Base-by-base conservation (phyloP, 768 basidiomycete species). In the Trametes sanguinea region DNA sequence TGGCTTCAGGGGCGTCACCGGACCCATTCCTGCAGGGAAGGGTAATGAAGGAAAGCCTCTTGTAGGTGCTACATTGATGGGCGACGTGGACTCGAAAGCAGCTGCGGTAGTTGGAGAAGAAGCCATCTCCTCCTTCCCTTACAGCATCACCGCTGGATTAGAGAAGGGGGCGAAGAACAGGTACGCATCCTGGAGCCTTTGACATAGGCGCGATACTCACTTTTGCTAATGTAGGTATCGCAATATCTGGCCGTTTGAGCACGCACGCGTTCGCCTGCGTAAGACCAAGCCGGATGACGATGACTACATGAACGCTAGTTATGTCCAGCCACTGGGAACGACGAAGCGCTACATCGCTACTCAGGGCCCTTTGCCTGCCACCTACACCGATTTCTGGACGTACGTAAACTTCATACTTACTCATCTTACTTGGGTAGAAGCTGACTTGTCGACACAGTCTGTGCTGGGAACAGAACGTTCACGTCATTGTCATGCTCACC, bases 171-270 rank as follows among this genome's bases (percentile, higher is more conserved):
- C 86, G 17, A 94, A 97, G 80, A 98, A 98, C 68, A 81, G 96
- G 89, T 92, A 54, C 53, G 81, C 76, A 8, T 16, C 14, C 7
- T 43, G n/a, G 10, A 6, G 7, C 5, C 42, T 5, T 9, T 13
- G 42, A n/a, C n/a, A 43, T 14, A 8, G 42, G 42, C 42, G 42
- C n/a, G 14, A 39, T 39, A 7, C 39, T 39, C 8, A 43, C 42
- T n/a, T 1, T 6, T 37, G 35, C 14, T 17, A 3, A 64, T 3
- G 32, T 13, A 94, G 94, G 64, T 98, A 97, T 76, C 88, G 90
- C 61, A 90, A 98, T 72, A 97, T 98, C 60, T 98, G 95, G 93
- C 96, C 96, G 0, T 98, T 95, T 65, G 95, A 96, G 71, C 94
- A 95, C 69, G 90, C 95, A 22, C 88, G 96, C 42, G 95, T 98